Base-by-base conservation (phyloP, 148 eudicot genomes). In the Chenopodium suecicum region DNA sequence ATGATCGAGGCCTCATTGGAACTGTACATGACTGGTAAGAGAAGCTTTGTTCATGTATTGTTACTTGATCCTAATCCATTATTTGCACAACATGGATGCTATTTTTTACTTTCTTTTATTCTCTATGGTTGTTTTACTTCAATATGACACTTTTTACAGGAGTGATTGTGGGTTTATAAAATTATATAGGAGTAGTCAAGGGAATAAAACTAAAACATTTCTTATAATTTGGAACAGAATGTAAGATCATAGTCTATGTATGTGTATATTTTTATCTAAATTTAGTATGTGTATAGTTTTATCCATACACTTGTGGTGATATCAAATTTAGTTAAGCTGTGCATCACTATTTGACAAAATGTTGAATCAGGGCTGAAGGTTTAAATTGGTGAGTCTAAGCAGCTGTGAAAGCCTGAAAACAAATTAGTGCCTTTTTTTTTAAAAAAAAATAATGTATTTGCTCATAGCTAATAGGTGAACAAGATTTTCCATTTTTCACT, bases 1-100 rank as follows among this genome's bases (percentile, higher is more conserved):
- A 73, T 34, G 90, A 88, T 79, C 71, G 90, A 52, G 90, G 90
- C 64, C 88, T 88, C 9, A 82, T 88, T 31, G 90, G 90, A 52
- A 64, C 80, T 4, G 75, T 79, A 44, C 88, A 88, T 79, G 86
- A 82, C 65, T 88, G 90, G 90, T 88, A 86, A 65, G 86, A 65
- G 86, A 23, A 68, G 48, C 31, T 37, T 29, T 25, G 32, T 27
- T 27, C 7, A 7, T 52, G n/a, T 5, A 27, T 16, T 74, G n/a
- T 13, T 50, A 14, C 63, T 22, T 44, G 1, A 71, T 20, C 37
- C 37, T 66, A 19, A 66, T 66, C 37, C 13, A 11, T 54, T 54
- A 56, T 13, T 4, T 56, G 62, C 62, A 14, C 62, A 14, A 56
- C 44, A 37, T 37, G 7, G 44, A 37, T 6, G 44, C 44, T 37